Percentiles rank a stretch among this genome's conserved stretches.
Evolutionary conservation across 2,329 filamentous ascomycete species (phyloP).

Genomic region (Fusarium sp.): DNA sequence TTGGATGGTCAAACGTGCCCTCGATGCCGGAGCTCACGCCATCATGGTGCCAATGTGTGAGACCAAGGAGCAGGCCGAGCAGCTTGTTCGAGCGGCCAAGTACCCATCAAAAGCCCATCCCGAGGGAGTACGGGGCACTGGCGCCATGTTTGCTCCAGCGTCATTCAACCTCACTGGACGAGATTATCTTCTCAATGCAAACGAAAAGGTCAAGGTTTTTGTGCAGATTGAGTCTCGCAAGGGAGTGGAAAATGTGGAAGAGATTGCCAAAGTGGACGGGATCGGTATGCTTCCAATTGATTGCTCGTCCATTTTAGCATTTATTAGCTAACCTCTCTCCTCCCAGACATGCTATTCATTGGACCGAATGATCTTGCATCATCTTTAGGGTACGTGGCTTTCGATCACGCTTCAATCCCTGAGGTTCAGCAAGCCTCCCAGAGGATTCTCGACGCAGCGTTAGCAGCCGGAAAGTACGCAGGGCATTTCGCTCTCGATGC

Average conservation of each 20-base stretch:
- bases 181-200: not conserved
- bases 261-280: not conserved
- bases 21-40: not conserved
- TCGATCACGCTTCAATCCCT: not conserved
- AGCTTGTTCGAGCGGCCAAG: not conserved
- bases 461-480: not conserved
- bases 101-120: not conserved
- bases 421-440: constrained; percentile 7
- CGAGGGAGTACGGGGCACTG: not conserved
- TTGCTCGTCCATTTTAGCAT: not conserved
- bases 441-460: not conserved
- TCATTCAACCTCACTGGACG: not conserved
- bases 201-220: not conserved
- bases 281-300: not conserved
- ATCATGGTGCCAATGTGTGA: constrained; percentile 24
- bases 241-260: not conserved
- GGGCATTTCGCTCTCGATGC: constrained; percentile 4
- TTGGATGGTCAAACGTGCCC: not conserved
- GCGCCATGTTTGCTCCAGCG: constrained; percentile 3
- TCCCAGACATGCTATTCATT: constrained; percentile 22
- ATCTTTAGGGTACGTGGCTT: constrained; percentile 3
- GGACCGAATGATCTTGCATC: constrained; percentile 25
- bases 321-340: not conserved
- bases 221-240: not conserved
- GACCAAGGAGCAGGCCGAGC: not conserved